Base-by-base conservation (phyloP, 352 stramenopile genomes). In the Phytophthora pisi region DNA sequence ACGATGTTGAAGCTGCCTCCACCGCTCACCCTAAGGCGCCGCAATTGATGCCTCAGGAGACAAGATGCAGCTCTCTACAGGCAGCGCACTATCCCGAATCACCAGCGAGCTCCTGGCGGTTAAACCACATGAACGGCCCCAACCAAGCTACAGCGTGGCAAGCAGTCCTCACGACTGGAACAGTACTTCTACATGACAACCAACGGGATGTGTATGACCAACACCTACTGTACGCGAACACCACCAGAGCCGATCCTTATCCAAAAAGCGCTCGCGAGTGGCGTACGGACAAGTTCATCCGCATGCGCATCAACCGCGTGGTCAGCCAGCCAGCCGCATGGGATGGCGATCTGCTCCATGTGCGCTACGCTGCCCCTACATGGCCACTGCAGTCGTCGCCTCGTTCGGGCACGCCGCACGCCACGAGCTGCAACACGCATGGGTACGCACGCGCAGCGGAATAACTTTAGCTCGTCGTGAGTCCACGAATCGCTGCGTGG, bases 1-100 rank as follows among this genome's bases (percentile, higher is more conserved):
- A 70, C 40, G 54, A 69, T 30, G 56, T 70, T 70, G 63, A 70
- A 70, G 63, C 51, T 54, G 20, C 28, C 46, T 62, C 38, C 47
- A 49, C 20, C 23, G 34, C 20, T 18, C 16, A 20, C 20, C n/a
- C 20, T 20, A 20, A 58, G 42, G 51, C 24, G 34, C 30, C 20
- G 51, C 30, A 10, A 6, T 57, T 50, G 43, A 15, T 50, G n/a
- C 43, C 43, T 26, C 15, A 46, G 38, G 11, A 46, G 38, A 46
- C 38, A 46, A 46, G 15, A 46, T 20, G 15, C 13, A 46, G 38
- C 38, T 46, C 38, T 46, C 43, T 53, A 53, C 47, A 53, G 6
- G 47, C 47, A 53, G n/a, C 20, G 47, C 26, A 56, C 31, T 36
- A 56, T 46, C 38, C 38, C 13, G 7, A 46, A 16, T 9, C 7